phyloP scores from a whole-genome alignment of 2,329 filamentous ascomycete species.

The Malbranchea zuffiana region DNA sequence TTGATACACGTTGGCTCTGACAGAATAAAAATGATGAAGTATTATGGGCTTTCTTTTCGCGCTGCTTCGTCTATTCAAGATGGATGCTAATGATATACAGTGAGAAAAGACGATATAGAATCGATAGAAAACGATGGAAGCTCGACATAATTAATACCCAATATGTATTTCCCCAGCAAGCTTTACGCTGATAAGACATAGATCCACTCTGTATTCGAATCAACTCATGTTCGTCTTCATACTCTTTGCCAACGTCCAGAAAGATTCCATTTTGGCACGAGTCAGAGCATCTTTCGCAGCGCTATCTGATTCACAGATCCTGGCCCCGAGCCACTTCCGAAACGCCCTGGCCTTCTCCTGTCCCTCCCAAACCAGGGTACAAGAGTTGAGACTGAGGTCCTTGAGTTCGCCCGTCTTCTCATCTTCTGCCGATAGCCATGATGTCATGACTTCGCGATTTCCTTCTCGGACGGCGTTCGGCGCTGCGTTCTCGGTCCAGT shows the following conservation, averaged over 20 bases:
- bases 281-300: constrained; percentile 72
- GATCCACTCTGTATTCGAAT: no score
- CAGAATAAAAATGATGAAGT: no score
- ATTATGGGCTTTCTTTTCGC: no score
- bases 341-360: constrained; percentile 72
- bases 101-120: no score
- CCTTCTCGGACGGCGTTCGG: constrained; percentile 48
- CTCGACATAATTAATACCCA: no score
- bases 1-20: no score
- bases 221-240: constrained; percentile 27
- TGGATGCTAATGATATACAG: no score
- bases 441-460: constrained; percentile 51
- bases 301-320: constrained; percentile 84
- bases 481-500: constrained; percentile 82
- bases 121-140: no score
- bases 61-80: no score
- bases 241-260: constrained; percentile 83
- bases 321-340: constrained; percentile 69
- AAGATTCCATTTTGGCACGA: constrained; percentile 82
- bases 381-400: constrained; percentile 72
- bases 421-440: constrained; percentile 70
- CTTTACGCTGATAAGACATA: no score
- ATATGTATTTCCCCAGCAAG: no score
- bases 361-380: constrained; percentile 79
- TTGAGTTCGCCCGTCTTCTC: constrained; percentile 62